Evolutionary conservation across 345 rosid species (phyloP), one percentile per base, ranked within the genome.

Genomic region (Salix brachista): DNA sequence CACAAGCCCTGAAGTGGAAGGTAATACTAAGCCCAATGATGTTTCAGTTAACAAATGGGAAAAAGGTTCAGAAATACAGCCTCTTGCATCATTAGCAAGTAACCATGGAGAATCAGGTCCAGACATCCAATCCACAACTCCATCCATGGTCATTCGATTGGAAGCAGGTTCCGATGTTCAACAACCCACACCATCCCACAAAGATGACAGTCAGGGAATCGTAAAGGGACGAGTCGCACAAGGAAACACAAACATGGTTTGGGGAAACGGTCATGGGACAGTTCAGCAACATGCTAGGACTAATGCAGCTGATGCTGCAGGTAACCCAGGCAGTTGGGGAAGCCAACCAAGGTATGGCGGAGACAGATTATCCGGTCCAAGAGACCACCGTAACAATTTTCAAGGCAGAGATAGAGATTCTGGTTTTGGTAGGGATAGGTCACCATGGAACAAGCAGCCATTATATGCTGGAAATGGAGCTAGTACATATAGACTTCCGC

Each of bases 271-370:
- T 81, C 84, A 86, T 64, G 86, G 86, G 48, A 48, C 80, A n/a
- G 68, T 73, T 50, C 85, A 82, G 8, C 84, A 86, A 65, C 83
- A 80, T 70, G 82, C 80, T 12, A 86, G 75, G 78, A 75, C 81
- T 60, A 82, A 80, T 74, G 81, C 84, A 69, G 77, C 80, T 62
- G 34, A 65, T 23, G 56, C 77, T 18, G 30, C 79, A 0, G 88
- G 86, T 39, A 83, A 75, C 77, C 78, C 71, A 2, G 72, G 85
- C 23, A 37, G 48, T 21, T 86, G 90, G 85, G 92, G 88, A 72
- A 84, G 86, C 80, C 96, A 91, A 78, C 83, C 81, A 56, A 87
- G 83, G 78, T 71, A 85, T 69, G 86, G 83, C 0, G 85, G 87
- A 17, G 84, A 80, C 70, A 84, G 89, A 77, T 81, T 72, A 67